Base-by-base conservation (phyloP, 2,329 filamentous ascomycete genomes). In the Nemania sp. region DNA sequence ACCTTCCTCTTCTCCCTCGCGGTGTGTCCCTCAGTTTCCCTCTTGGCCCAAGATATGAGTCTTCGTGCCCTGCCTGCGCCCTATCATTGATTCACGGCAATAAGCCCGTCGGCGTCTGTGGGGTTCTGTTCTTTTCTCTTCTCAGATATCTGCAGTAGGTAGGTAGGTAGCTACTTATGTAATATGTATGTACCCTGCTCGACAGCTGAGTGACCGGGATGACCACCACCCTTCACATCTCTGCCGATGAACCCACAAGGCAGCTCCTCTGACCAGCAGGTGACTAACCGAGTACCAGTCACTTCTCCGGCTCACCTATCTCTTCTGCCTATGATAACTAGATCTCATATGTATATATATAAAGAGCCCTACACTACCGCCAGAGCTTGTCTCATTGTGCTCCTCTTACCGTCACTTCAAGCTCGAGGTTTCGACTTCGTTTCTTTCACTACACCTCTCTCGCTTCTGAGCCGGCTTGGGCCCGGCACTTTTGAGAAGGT, bases 311-410 rank as follows among this genome's bases (percentile, higher is more conserved):
- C 62, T 32, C 15, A 39, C 12, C 15, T 45, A 66, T 64, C 54
- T 39, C 62, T 65, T 69, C 68, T 71, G 68, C 67, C 68, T 70
- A 67, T 64, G 55, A n/a, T 42, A 50, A 25, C n/a, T n/a, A n/a
- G n/a, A 25, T 45, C 51, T 37, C 68, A 71, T 71, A 72, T 72
- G 37, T 68, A 71, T 71, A 72, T 72, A 72, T 73, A 72, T 66
- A 57, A 37, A 61, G 42, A 40, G 52, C 59, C 57, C 56, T 46
- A 46, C 59, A 56, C 56, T 46, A 46, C 65, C 50, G 55, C 68
- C 64, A 60, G 57, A 17, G 49, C 35, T 60, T 49, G 58, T 50
- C 55, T 59, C 56, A 12, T 59, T 56, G 59, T 66, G 53, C 58
- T 66, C 55, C 53, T 65, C 63, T 52, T 59, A 68, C 66, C 63